A percentile compares a stretch with the other conserved stretches of the same genome.
phyloP scores from a whole-genome alignment of 164 flowering plant species.

The Stephania yunnanensis region DNA sequence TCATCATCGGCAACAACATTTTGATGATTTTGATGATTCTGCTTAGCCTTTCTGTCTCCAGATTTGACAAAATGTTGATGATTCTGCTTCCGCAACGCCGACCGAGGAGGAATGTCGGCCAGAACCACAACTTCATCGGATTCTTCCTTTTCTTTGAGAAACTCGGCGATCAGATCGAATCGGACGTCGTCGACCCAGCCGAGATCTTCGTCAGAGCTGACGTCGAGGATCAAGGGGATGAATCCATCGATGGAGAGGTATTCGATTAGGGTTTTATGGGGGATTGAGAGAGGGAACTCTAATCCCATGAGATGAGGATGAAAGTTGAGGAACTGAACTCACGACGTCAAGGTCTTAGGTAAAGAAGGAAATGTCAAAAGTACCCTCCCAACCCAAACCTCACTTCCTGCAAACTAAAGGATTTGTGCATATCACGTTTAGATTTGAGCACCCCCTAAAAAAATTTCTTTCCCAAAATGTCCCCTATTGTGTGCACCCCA shows the following conservation, averaged over 20 bases:
- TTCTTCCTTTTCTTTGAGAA: conserved; percentile 26
- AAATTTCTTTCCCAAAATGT: too few relatives aligned
- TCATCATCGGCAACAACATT: conserved; percentile 4
- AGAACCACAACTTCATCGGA: conserved; percentile 42
- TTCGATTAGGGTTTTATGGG: neutral
- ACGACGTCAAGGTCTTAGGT: neutral
- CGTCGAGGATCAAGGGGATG: conserved; percentile 12
- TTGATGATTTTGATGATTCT: too few relatives aligned
- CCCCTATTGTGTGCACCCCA: too few relatives aligned
- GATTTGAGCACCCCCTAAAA: too few relatives aligned
- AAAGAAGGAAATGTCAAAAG: too few relatives aligned
- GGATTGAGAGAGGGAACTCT: neutral
- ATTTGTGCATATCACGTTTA: too few relatives aligned
- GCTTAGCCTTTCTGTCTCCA: neutral
- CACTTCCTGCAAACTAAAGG: too few relatives aligned
- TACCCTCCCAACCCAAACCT: too few relatives aligned
- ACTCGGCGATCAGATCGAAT: conserved; percentile 35
- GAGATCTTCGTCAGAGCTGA: conserved; percentile 28
- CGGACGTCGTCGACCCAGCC: conserved; percentile 21
- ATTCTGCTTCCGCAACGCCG: conserved; percentile 3
- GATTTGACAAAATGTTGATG: conserved; percentile 6
- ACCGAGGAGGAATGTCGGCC: conserved; percentile 22
- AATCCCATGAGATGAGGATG: neutral
- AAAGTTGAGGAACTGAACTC: neutral
- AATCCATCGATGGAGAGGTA: neutral